These are phyloP conservation scores for Neoboletus subvelutipes DNA, from an alignment of 768 basidiomycete species.

Conservation along the genomic window DNA sequence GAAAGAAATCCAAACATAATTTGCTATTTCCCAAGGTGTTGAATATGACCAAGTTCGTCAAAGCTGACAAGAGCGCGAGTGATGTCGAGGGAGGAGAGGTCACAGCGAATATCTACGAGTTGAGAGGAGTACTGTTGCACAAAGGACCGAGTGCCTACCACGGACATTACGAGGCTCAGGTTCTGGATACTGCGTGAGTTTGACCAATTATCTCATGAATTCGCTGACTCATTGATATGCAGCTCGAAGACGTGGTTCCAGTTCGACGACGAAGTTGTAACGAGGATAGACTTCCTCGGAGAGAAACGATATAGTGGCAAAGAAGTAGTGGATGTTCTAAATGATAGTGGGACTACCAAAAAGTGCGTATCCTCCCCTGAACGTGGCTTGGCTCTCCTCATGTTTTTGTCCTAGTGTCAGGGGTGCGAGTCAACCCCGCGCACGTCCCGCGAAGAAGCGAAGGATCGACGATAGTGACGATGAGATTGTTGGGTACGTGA, in stretches of 20 bases:
- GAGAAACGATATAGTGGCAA: conserved; percentile 39
- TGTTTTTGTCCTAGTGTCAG: conserved; percentile 14
- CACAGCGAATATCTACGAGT: conserved; percentile 59
- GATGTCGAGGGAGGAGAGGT: conserved; percentile 18
- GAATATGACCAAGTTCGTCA: conserved; percentile 69
- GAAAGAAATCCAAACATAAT: conserved; percentile 83
- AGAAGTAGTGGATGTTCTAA: conserved; percentile 31
- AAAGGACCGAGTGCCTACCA: conserved; percentile 92
- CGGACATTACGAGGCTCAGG: conserved; percentile 87
- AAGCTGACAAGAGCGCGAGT: conserved; percentile 24
- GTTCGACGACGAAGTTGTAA: conserved; percentile 89
- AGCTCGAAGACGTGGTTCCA: conserved; percentile 81
- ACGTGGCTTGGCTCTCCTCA: background rate
- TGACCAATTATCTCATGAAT: background rate
- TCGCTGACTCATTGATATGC: conserved; percentile 4
- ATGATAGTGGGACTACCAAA: conserved; percentile 22
- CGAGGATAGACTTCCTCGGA: conserved; percentile 55
- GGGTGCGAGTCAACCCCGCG: conserved; percentile 33
- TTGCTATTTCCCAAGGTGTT: conserved; percentile 75
- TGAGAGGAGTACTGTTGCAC: conserved; percentile 84
- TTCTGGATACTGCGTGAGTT: conserved; percentile 67
- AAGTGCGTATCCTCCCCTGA: conserved; percentile 25
- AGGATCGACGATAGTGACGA: conserved; percentile 62
- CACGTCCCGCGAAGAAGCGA: conserved; percentile 45
- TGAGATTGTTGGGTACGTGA: conserved; percentile 38